Evolutionary conservation across 306 rosid genomes (phyloP).

Genomic region (Acacia melanoxylon): DNA sequence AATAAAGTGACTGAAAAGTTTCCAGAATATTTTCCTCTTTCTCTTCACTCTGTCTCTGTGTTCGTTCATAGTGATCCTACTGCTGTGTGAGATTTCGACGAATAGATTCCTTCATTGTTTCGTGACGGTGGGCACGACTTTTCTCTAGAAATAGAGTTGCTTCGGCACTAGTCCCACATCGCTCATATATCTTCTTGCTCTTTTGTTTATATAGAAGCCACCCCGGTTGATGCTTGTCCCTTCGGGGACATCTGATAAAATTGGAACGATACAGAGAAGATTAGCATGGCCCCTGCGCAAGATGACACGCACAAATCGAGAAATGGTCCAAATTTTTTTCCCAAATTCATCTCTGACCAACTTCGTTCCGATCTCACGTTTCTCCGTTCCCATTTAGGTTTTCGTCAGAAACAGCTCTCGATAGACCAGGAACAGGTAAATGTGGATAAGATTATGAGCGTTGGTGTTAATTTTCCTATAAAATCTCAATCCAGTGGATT

Average conservation of each 20-base stretch:
- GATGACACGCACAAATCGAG: constrained; percentile 27
- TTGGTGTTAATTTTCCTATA: too few relatives aligned
- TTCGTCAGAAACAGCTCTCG: not conserved
- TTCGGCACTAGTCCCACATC: not conserved
- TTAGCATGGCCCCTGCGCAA: constrained; percentile 29
- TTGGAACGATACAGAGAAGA: constrained; percentile 26
- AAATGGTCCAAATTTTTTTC: constrained; percentile 13
- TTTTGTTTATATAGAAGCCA: too few relatives aligned
- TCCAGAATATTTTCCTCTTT: not conserved
- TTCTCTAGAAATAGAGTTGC: not conserved
- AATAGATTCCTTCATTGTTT: not conserved
- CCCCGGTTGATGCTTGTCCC: not conserved
- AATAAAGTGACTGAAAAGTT: too few relatives aligned
- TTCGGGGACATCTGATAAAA: constrained; percentile 25
- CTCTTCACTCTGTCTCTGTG: not conserved
- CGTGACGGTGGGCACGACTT: not conserved
- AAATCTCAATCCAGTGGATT: too few relatives aligned
- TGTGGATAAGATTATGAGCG: too few relatives aligned
- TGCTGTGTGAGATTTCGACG: not conserved
- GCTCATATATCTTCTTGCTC: not conserved
- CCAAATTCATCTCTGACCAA: not conserved
- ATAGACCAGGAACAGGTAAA: not conserved
- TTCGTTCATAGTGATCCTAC: not conserved
- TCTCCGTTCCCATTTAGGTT: not conserved
- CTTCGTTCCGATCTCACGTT: not conserved